Percentiles rank a stretch among this genome's conserved stretches.
These are phyloP conservation scores for Diaporthe helianthi DNA, from an alignment of 2,329 filamentous ascomycete genomes.

Conservation along the genomic window DNA sequence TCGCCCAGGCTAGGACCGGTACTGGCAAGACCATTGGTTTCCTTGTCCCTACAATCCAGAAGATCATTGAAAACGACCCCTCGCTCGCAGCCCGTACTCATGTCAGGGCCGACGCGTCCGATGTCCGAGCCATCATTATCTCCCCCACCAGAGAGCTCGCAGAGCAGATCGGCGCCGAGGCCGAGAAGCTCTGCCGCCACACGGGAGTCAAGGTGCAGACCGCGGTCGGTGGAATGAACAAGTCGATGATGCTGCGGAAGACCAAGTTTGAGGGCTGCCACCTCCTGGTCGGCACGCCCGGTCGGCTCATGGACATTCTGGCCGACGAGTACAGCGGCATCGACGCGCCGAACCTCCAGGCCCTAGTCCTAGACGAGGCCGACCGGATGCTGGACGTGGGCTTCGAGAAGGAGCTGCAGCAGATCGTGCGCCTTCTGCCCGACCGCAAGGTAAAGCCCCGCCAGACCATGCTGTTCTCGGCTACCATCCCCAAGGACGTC, in stretches of 20 bases:
- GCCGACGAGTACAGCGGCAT: slow-evolving; percentile 69
- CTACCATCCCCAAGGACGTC: slow-evolving; percentile 86
- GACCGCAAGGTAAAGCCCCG: slow-evolving; percentile 67
- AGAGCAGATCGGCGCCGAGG: slow-evolving; percentile 82
- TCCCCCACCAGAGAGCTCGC: slow-evolving; percentile 84
- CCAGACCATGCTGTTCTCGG: slow-evolving; percentile 95
- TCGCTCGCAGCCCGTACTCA: slow-evolving; percentile 55
- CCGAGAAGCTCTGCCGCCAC: slow-evolving; percentile 66
- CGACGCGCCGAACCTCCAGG: slow-evolving; percentile 81
- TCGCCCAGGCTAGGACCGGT: slow-evolving; percentile 95
- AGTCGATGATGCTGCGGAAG: slow-evolving; percentile 68
- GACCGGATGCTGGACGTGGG: slow-evolving; percentile 98
- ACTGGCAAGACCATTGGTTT: slow-evolving; percentile 97
- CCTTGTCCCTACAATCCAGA: slow-evolving; percentile 83
- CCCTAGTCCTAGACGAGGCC: slow-evolving; percentile 94
- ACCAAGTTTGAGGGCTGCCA: slow-evolving; percentile 83
- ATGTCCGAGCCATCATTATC: slow-evolving; percentile 74
- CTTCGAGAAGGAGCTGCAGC: slow-evolving; percentile 70
- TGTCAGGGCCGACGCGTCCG: slow-evolving; percentile 54
- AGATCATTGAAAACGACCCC: slow-evolving; percentile 71
- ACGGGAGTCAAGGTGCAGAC: slow-evolving; percentile 74
- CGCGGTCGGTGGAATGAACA: slow-evolving; percentile 92
- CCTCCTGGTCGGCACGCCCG: slow-evolving; percentile 88
- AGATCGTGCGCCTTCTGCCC: slow-evolving; percentile 70
- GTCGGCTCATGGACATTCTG: slow-evolving; percentile 83